A percentile compares a stretch with the other conserved stretches of the same genome.
Conservation (phyloP, 768 basidiomycete species). For the Lentinula aciculospora region DNA sequence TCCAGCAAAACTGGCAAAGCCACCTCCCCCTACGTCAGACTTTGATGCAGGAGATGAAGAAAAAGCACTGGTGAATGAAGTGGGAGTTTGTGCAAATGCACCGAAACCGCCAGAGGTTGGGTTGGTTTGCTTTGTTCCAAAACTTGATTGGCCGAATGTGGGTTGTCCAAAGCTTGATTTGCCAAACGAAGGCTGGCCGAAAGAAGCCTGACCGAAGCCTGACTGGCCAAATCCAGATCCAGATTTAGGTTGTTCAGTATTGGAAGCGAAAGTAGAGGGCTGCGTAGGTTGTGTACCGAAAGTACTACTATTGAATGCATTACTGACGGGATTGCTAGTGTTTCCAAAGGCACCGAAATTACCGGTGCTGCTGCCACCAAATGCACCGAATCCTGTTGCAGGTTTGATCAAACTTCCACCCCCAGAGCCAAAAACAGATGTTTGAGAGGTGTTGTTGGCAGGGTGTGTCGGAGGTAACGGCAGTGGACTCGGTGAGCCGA, state of each 20-base stretch:
- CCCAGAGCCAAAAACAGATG: slow-evolving; percentile 10
- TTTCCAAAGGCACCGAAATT: slow-evolving; percentile 25
- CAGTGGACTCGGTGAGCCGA: slow-evolving; percentile 21
- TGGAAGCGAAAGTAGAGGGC: slow-evolving; percentile 7
- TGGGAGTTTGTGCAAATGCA: slow-evolving; percentile 3
- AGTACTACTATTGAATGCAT: slow-evolving; percentile 30
- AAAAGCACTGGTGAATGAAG: background rate
- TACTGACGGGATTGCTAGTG: slow-evolving; percentile 18
- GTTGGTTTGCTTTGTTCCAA: slow-evolving; percentile 17
- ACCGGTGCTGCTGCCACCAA: slow-evolving; percentile 8
- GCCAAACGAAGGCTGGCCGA: slow-evolving; percentile 26
- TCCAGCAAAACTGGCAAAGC: slow-evolving; percentile 11
- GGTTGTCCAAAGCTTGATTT: slow-evolving; percentile 32
- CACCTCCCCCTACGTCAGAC: slow-evolving; percentile 7
- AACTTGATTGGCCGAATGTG: slow-evolving; percentile 32
- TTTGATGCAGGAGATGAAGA: slow-evolving; percentile 11
- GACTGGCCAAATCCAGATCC: slow-evolving; percentile 21
- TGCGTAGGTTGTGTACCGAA: slow-evolving; percentile 11
- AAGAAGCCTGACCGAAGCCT: slow-evolving; percentile 22
- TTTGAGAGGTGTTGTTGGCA: slow-evolving; percentile 13
- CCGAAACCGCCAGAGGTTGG: slow-evolving; percentile 4
- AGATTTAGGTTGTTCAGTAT: slow-evolving; percentile 17
- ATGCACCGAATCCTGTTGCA: slow-evolving; percentile 27
- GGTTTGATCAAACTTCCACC: slow-evolving; percentile 22
- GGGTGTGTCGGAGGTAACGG: slow-evolving; percentile 19